phyloP scores from a whole-genome alignment of 2,329 filamentous ascomycete species.

The Cyphellophora attinorum region DNA sequence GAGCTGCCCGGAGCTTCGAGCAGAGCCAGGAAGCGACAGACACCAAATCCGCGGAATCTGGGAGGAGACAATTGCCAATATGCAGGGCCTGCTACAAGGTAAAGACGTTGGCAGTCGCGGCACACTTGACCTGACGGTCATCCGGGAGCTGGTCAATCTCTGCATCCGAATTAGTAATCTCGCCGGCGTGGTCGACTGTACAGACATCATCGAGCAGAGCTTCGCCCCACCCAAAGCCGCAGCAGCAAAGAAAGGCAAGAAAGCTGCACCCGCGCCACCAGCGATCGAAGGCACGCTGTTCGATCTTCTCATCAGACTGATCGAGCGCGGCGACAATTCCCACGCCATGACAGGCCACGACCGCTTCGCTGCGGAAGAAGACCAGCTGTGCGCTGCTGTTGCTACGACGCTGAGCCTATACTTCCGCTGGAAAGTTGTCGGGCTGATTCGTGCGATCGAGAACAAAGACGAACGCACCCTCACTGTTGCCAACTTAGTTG shows the following conservation, averaged over 20 bases:
- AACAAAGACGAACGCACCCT: conserved; percentile 46
- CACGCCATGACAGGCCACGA: conserved; percentile 55
- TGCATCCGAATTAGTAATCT: conserved; percentile 74
- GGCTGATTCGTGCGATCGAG: conserved; percentile 46
- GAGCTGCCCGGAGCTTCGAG: conserved; percentile 77
- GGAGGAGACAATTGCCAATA: conserved; percentile 69
- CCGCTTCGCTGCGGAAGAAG: conserved; percentile 66
- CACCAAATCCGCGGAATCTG: conserved; percentile 71
- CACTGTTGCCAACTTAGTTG: conserved; percentile 55
- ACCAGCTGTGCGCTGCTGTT: conserved; percentile 65
- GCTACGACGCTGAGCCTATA: conserved; percentile 75
- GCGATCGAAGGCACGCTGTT: conserved; percentile 27
- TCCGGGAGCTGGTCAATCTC: conserved; percentile 63
- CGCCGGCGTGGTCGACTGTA: conserved; percentile 67
- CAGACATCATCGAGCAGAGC: conserved; percentile 58
- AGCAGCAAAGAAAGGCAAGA: conserved; percentile 26
- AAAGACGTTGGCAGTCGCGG: conserved; percentile 64
- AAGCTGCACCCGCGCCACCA: conserved; percentile 14
- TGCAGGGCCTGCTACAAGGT: conserved; percentile 61
- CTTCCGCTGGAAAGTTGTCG: conserved; percentile 84
- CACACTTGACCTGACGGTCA: conserved; percentile 53
- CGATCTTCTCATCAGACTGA: conserved; percentile 63
- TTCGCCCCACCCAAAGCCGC: conserved; percentile 29
- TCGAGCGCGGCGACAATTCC: conserved; percentile 61
- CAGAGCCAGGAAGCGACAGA: conserved; percentile 82